Evolutionary conservation across 495 filamentous ascomycete genomes (phyloP).

Genomic region (Xylaria palmicola): DNA sequence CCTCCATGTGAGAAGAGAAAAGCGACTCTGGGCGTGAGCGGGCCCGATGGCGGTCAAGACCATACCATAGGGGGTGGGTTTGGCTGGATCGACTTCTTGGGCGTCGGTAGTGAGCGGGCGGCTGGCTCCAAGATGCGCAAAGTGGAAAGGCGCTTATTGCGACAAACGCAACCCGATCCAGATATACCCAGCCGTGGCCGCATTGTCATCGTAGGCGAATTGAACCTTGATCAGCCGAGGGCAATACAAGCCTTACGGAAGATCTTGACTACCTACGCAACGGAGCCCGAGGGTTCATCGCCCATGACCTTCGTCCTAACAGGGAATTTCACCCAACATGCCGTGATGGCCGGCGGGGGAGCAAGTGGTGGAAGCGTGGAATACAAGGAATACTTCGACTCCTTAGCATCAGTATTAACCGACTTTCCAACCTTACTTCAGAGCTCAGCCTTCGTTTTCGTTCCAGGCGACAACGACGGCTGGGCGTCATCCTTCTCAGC

Average conservation of each 20-base stretch:
- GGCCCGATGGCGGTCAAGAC: constrained; percentile 48
- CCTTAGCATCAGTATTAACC: constrained; percentile 74
- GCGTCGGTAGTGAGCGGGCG: constrained; percentile 85
- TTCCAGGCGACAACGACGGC: constrained; percentile 94
- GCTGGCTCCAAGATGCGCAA: constrained; percentile 78
- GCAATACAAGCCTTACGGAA: constrained; percentile 75
- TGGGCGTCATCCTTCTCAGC: constrained; percentile 84
- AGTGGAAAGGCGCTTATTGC: constrained; percentile 56
- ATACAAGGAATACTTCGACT: constrained; percentile 93
- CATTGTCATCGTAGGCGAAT: constrained; percentile 73
- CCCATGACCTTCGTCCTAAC: constrained; percentile 78
- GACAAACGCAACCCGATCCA: constrained; percentile 24
- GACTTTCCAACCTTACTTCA: constrained; percentile 85
- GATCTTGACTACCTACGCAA: constrained; percentile 67
- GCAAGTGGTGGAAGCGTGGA: constrained; percentile 74
- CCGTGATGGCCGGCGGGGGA: constrained; percentile 67
- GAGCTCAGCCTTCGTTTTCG: constrained; percentile 79
- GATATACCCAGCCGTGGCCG: constrained; percentile 43
- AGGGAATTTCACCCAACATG: constrained; percentile 78
- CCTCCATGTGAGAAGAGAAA: constrained; percentile 85
- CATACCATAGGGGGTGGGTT: constrained; percentile 76
- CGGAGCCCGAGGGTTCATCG: constrained; percentile 58
- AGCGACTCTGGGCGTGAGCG: constrained; percentile 68
- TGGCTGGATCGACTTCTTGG: constrained; percentile 95
- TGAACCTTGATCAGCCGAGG: constrained; percentile 78